These are phyloP conservation scores for Fusarium sarcochroum DNA, from an alignment of 2,329 filamentous ascomycete species.

Conservation along the genomic window DNA sequence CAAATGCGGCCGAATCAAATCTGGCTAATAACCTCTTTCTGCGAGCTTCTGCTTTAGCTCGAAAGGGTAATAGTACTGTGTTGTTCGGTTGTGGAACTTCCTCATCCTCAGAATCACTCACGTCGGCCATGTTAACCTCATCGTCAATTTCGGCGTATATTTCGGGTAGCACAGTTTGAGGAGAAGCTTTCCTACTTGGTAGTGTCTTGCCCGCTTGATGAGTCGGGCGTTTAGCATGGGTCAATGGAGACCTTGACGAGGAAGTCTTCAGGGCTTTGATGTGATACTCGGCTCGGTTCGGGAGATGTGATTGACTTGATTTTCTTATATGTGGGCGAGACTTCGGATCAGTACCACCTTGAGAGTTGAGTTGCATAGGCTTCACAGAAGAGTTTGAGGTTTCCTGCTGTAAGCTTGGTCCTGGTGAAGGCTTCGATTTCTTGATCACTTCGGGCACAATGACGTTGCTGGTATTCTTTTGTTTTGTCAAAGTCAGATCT, in stretches of 20 bases:
- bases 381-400: neutral
- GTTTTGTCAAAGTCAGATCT: neutral
- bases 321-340: neutral
- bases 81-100: conserved; percentile 5
- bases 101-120: conserved; percentile 18
- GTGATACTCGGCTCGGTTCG: conserved; percentile 9
- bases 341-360: neutral
- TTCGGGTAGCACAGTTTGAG: conserved; percentile 2
- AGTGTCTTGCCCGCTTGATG: conserved; percentile 12
- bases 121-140: conserved; percentile 25
- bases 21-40: conserved; percentile 22
- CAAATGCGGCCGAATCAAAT: conserved; percentile 52
- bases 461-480: neutral
- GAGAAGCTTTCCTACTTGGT: neutral
- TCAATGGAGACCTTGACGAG: conserved; percentile 5
- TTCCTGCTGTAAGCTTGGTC: neutral
- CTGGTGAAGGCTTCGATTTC: neutral
- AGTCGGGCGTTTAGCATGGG: conserved; percentile 5
- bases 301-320: neutral
- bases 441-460: neutral
- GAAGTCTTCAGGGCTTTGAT: conserved; percentile 6
- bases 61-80: conserved; percentile 9
- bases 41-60: conserved; percentile 17
- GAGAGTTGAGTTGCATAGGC: neutral
- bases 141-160: conserved; percentile 7